A percentile compares a stretch with the other conserved stretches of the same genome.
Evolutionary conservation across 106 monocot genomes (phyloP).

Genomic region (Acanthochlamys bracteata): DNA sequence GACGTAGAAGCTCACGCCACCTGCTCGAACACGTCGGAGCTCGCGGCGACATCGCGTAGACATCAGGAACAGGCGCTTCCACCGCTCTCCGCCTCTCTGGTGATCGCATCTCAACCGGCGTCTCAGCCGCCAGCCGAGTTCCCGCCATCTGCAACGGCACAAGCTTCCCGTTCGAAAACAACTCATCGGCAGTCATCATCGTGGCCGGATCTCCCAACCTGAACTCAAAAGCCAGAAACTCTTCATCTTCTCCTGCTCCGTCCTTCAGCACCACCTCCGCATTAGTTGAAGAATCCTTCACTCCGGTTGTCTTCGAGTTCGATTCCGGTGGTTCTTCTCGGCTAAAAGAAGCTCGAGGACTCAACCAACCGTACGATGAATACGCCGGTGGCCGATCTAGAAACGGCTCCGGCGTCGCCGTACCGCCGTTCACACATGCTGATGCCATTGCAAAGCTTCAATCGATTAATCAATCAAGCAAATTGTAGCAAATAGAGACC

Average conservation of each 20-base stretch:
- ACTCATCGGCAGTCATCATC: slow-evolving; percentile 78
- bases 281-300: background rate
- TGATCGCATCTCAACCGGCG: background rate
- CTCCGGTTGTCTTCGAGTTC: background rate
- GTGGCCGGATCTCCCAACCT: slow-evolving; percentile 42
- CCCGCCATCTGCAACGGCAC: slow-evolving; percentile 50
- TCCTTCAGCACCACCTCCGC: background rate
- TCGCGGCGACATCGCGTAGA: slow-evolving; percentile 49
- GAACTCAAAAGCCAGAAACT: slow-evolving; percentile 71
- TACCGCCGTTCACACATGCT: slow-evolving; percentile 26
- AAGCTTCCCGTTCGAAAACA: slow-evolving; percentile 86
- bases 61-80: slow-evolving; percentile 19
- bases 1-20: slow-evolving; percentile 45
- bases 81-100: slow-evolving; percentile 10
- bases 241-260: background rate
- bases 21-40: slow-evolving; percentile 71
- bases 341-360: slow-evolving; percentile 46
- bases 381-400: slow-evolving; percentile 13
- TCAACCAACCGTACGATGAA: slow-evolving; percentile 33
- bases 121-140: background rate
- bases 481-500: no score
- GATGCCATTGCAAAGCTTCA: slow-evolving; percentile 23
- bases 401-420: slow-evolving; percentile 17
- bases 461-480: no score
- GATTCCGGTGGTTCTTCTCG: slow-evolving; percentile 11